phyloP scores from a whole-genome alignment of 306 rosid genomes.

The barrel medic (Medicago truncatula) region DNA sequence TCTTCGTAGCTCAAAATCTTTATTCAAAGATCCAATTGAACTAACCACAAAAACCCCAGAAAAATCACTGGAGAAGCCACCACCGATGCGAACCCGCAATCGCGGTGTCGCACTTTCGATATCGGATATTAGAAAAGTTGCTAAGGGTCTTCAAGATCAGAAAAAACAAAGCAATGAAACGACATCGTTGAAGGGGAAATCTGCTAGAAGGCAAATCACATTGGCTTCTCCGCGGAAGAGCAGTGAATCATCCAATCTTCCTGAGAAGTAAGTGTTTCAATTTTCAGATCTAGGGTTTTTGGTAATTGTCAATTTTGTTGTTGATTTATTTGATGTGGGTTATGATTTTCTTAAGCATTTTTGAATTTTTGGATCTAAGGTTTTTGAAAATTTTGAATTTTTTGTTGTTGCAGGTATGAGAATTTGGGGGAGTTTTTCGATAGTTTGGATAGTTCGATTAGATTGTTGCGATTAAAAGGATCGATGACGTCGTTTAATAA shows the following conservation, averaged over 20 bases:
- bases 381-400: not conserved
- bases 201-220: conserved; percentile 53
- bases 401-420: conserved; percentile 58
- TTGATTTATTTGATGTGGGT: not conserved
- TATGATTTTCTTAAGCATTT: not conserved
- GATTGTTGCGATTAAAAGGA: conserved; percentile 56
- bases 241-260: conserved; percentile 44
- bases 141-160: conserved; percentile 47
- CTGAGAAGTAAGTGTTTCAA: conserved; percentile 53
- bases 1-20: conserved; percentile 37
- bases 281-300: not conserved
- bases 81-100: conserved; percentile 49
- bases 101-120: conserved; percentile 57
- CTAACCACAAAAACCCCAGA: conserved; percentile 61
- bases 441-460: conserved; percentile 61
- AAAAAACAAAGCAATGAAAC: conserved; percentile 16
- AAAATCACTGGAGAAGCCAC: conserved; percentile 44
- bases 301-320: not conserved
- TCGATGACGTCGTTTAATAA: conserved; percentile 51
- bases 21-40: conserved; percentile 27
- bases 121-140: conserved; percentile 51
- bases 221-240: conserved; percentile 35
- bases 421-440: conserved; percentile 60
- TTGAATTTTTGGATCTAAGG: not conserved
- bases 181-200: conserved; percentile 32